Conservation (phyloP, 2,329 filamentous ascomycete species). For the Hypoxylon sp. region DNA sequence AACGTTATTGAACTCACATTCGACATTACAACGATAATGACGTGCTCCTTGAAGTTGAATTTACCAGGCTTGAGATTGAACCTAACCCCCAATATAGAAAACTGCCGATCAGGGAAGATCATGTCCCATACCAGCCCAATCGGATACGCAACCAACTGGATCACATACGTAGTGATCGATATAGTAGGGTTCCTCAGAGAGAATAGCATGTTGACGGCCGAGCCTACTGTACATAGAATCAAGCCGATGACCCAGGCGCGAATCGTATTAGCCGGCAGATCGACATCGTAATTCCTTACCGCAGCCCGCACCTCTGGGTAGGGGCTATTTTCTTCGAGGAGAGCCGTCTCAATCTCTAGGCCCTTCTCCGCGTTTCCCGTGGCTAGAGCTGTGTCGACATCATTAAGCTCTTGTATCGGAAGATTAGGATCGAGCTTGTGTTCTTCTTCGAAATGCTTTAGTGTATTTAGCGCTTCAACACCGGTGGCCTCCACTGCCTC, state of each 20-base stretch:
- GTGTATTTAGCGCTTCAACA: slow-evolving; percentile 38
- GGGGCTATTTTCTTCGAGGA: slow-evolving; percentile 67
- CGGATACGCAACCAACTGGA: slow-evolving; percentile 67
- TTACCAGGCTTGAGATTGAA: slow-evolving; percentile 57
- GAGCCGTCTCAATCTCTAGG: slow-evolving; percentile 59
- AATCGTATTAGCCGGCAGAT: slow-evolving; percentile 68
- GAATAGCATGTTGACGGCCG: slow-evolving; percentile 68
- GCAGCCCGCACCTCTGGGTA: slow-evolving; percentile 62
- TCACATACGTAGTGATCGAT: slow-evolving; percentile 65
- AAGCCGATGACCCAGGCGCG: slow-evolving; percentile 71
- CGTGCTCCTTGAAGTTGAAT: slow-evolving; percentile 57
- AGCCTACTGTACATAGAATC: slow-evolving; percentile 68
- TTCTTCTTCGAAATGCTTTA: slow-evolving; percentile 61
- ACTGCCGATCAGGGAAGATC: slow-evolving; percentile 53
- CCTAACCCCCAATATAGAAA: slow-evolving; percentile 52
- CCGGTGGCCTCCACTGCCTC: slow-evolving; percentile 40
- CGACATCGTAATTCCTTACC: slow-evolving; percentile 61
- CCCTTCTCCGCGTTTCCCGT: slow-evolving; percentile 61
- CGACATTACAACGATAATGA: slow-evolving; percentile 69
- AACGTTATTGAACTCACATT: slow-evolving; percentile 61
- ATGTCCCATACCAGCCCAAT: slow-evolving; percentile 54
- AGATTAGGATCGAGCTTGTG: slow-evolving; percentile 70
- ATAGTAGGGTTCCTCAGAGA: slow-evolving; percentile 63
- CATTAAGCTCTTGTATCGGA: slow-evolving; percentile 64
- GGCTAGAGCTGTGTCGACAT: slow-evolving; percentile 61